Base-by-base conservation (phyloP, 1,284 basidiomycete genomes). In the Melanopsichium pennsylvanicum region DNA sequence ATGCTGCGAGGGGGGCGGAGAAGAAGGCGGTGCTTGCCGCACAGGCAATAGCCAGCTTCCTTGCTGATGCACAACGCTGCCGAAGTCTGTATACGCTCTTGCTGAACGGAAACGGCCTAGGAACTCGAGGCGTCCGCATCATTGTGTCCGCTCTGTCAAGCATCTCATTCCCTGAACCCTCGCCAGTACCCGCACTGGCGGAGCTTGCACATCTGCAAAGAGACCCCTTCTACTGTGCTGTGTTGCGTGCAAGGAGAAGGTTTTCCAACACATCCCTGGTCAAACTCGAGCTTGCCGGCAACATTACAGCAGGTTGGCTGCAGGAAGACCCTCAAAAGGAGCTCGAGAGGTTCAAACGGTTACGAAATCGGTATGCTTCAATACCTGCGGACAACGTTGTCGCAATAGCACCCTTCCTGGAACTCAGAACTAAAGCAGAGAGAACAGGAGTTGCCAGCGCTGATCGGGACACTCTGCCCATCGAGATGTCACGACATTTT, bases 51-150 rank as follows among this genome's bases (percentile, higher is more conserved):
- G 61, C 56, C 1, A 22, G 45, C 37, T 48, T 70, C 38, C 26
- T 70, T 4, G 16, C 38, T 2, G 52, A 70, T 38, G 26, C 39
- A 3, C 31, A 34, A 23, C 60, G 67, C 11, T 64, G 56, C 19
- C 50, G 61, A 23, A 34, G 43, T 21, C 15, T 70, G 18, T 13
- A 7, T 15, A 9, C 13, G 10, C 47, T 64, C 1, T 7, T 7
- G 4, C 56, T 70, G 6, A 54, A 60, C 33, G 60, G 49, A 7
- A 64, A 70, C 40, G 22, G 21, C n/a, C 46, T 70, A 27, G 56
- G 49, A 19, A 26, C 9, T 11, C 45, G 50, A 4, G 47, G 60
- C 13, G 44, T 56, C 7, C 52, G 44, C 7, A 19, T 37, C 19
- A 64, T 70, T 13, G 27, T 35, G 2, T 41, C 35, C 16, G 47